Evolutionary conservation across 169 alveolate species (phyloP).

Genomic region (Plasmodium berghei): DNA sequence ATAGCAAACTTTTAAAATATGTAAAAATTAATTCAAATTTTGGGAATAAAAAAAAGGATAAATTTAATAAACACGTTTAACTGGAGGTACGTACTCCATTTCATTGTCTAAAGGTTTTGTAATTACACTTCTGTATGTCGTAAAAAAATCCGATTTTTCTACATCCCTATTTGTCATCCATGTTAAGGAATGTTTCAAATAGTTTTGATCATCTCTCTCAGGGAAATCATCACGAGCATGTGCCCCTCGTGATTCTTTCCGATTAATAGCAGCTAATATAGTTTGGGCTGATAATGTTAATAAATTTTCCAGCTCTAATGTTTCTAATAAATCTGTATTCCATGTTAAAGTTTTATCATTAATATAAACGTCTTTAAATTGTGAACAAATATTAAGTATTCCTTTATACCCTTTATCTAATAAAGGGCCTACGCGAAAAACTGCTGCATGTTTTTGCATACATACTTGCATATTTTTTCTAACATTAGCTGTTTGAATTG

Average conservation of each 20-base stretch:
- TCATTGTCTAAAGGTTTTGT: constrained; percentile 91
- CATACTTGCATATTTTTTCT: constrained; percentile 86
- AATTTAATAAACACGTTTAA: constrained; percentile 83
- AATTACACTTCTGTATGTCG: constrained; percentile 84
- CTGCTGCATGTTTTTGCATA: constrained; percentile 98
- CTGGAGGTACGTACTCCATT: constrained; percentile 92
- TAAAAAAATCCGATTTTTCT: constrained; percentile 83
- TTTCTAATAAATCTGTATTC: constrained; percentile 97
- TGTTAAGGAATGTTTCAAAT: constrained; percentile 97
- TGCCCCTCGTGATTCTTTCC: constrained; percentile 98
- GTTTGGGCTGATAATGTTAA: constrained; percentile 93
- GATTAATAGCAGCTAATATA: constrained; percentile 93
- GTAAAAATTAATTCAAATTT: neutral
- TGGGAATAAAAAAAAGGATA: neutral
- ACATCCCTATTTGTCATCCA: constrained; percentile 84
- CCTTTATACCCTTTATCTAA: constrained; percentile 91
- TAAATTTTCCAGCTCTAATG: constrained; percentile 96
- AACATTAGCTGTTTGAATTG: constrained; percentile 77
- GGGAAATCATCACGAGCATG: constrained; percentile 98
- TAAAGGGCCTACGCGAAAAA: constrained; percentile 92
- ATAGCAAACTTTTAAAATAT: too few relatives aligned
- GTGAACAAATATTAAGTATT: constrained; percentile 84
- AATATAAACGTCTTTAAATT: constrained; percentile 90
- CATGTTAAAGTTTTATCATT: constrained; percentile 92
- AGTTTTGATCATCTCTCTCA: constrained; percentile 95